phyloP scores from a whole-genome alignment of 768 basidiomycete genomes.

The Rhodotorula sphaerocarpa region DNA sequence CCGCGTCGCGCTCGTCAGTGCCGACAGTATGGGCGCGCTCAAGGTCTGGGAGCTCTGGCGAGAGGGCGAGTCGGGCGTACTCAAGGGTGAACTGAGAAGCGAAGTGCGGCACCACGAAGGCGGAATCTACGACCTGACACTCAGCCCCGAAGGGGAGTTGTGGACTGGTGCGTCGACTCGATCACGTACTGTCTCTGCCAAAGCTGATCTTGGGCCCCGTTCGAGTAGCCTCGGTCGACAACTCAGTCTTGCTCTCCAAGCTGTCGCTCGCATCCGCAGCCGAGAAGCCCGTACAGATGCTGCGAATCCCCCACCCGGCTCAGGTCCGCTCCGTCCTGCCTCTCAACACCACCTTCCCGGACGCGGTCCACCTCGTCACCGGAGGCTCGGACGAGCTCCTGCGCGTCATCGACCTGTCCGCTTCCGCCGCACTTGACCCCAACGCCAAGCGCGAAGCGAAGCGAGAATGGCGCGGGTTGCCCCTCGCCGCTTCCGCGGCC shows the following conservation, averaged over 20 bases:
- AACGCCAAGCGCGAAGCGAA: neutral
- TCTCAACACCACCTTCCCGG: conserved; percentile 46
- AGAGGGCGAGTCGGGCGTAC: conserved; percentile 51
- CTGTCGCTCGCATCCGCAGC: conserved; percentile 46
- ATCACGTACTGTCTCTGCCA: neutral
- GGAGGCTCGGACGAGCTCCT: conserved; percentile 71
- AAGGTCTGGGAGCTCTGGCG: conserved; percentile 64
- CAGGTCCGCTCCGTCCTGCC: conserved; percentile 63
- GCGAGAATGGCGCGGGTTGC: conserved; percentile 10
- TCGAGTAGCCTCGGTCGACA: conserved; percentile 72
- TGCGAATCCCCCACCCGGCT: conserved; percentile 52
- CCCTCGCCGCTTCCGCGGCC: neutral
- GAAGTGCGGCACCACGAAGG: conserved; percentile 71
- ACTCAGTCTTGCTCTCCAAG: conserved; percentile 59
- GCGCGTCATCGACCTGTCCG: conserved; percentile 63
- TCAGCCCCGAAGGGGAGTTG: conserved; percentile 43
- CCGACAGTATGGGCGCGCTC: conserved; percentile 85
- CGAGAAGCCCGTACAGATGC: conserved; percentile 27
- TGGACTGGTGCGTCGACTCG: conserved; percentile 66
- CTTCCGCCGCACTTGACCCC: conserved; percentile 42
- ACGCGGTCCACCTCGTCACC: conserved; percentile 67
- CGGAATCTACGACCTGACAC: conserved; percentile 61
- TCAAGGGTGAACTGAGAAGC: conserved; percentile 43
- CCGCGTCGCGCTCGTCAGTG: conserved; percentile 57
- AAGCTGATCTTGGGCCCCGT: neutral